Conservation (phyloP, 805 yeast genomes). For the Hermanozyma aechmeae region DNA sequence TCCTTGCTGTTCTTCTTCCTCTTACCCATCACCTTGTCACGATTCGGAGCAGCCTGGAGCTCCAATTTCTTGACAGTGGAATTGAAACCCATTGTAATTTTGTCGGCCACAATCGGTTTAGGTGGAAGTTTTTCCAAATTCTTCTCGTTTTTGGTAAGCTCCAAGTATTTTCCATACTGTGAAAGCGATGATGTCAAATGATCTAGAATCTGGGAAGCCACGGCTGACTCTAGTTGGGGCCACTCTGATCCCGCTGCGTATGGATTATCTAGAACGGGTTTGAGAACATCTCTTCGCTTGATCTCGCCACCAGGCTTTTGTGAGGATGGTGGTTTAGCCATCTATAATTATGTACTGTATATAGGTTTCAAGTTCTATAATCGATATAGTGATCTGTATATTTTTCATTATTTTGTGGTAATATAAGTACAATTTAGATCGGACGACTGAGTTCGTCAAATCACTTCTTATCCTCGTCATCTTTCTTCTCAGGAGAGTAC, state of each 20-base stretch:
- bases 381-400: too few relatives aligned
- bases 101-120: slow-evolving; percentile 9
- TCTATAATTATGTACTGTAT: too few relatives aligned
- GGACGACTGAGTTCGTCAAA: too few relatives aligned
- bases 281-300: slow-evolving; percentile 47
- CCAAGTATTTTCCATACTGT: slow-evolving; percentile 7
- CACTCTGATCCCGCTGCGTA: slow-evolving; percentile 31
- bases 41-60: slow-evolving; percentile 22
- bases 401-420: too few relatives aligned
- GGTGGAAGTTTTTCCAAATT: too few relatives aligned
- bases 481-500: slow-evolving; percentile 26
- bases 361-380: too few relatives aligned
- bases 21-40: slow-evolving; percentile 7
- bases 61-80: slow-evolving; percentile 41
- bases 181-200: slow-evolving; percentile 8
- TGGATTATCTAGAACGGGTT: slow-evolving; percentile 59
- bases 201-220: slow-evolving; percentile 5
- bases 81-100: slow-evolving; percentile 44
- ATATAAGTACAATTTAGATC: too few relatives aligned
- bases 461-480: slow-evolving; percentile 9
- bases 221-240: slow-evolving; percentile 6
- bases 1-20: slow-evolving; percentile 1
- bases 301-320: too few relatives aligned
- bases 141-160: slow-evolving; percentile 1
- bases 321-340: too few relatives aligned